Conservation (phyloP, 2,329 filamentous ascomycete species). For the Fusarium graminum region DNA sequence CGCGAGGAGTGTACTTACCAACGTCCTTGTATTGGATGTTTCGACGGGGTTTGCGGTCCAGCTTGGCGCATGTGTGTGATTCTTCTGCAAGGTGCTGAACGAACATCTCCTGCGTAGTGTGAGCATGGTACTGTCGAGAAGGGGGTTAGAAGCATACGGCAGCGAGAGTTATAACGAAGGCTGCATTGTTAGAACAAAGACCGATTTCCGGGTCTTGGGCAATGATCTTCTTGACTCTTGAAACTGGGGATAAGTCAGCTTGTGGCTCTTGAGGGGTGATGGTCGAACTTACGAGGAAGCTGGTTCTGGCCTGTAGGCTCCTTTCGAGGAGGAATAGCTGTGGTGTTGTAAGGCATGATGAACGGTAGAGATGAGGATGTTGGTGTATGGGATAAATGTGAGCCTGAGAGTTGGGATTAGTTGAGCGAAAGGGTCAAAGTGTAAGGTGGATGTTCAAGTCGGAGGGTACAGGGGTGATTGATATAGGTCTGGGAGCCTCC, state of each 20-base stretch:
- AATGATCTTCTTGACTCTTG: slow-evolving; percentile 96
- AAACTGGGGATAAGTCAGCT: slow-evolving; percentile 68
- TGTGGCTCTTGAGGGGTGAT: slow-evolving; percentile 18
- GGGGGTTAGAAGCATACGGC: slow-evolving; percentile 68
- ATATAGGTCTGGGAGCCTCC: not conserved
- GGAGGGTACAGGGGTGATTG: slow-evolving; percentile 10
- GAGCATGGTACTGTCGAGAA: not conserved
- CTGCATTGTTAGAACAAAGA: slow-evolving; percentile 91
- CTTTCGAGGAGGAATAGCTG: slow-evolving; percentile 81
- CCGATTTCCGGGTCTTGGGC: slow-evolving; percentile 86
- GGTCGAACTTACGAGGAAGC: slow-evolving; percentile 78
- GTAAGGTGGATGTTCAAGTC: slow-evolving; percentile 1
- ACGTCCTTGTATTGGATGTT: slow-evolving; percentile 98
- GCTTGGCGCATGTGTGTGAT: slow-evolving; percentile 87
- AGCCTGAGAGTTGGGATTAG: slow-evolving; percentile 18
- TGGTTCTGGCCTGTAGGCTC: slow-evolving; percentile 88
- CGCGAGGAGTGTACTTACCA: slow-evolving; percentile 63
- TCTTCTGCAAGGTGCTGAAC: slow-evolving; percentile 90
- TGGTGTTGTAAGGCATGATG: slow-evolving; percentile 90
- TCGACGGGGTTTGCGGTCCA: slow-evolving; percentile 90
- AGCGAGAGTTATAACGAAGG: slow-evolving; percentile 92
- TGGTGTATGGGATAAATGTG: not conserved
- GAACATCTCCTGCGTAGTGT: slow-evolving; percentile 82
- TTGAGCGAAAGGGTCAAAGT: not conserved
- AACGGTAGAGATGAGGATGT: not conserved